Conservation (phyloP, 2,329 filamentous ascomycete genomes). For the Lithohypha guttulata region DNA sequence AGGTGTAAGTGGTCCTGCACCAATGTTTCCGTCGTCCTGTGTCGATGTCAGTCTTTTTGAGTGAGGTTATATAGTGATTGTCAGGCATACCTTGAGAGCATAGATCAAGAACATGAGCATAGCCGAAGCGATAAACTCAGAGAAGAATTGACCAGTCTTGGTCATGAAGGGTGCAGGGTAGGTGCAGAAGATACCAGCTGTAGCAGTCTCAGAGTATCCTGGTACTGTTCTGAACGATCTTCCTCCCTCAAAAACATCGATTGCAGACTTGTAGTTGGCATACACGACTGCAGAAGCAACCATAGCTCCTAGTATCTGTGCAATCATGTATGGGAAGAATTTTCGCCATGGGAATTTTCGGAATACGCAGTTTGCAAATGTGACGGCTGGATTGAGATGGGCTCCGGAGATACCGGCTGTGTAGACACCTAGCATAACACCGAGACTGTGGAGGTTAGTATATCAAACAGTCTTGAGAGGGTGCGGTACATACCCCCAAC, state of each 20-base stretch:
- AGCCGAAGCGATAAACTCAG: constrained; percentile 57
- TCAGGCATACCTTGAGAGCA: no score
- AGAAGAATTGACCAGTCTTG: constrained; percentile 58
- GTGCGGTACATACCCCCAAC: no score
- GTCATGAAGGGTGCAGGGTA: constrained; percentile 55
- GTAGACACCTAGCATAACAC: constrained; percentile 39
- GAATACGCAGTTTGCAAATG: constrained; percentile 44
- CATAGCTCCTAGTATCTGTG: constrained; percentile 59
- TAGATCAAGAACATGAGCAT: constrained; percentile 65
- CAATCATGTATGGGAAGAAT: constrained; percentile 54
- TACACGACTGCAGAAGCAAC: constrained; percentile 50
- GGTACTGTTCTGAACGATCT: constrained; percentile 46
- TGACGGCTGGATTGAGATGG: constrained; percentile 47
- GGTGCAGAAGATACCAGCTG: constrained; percentile 62
- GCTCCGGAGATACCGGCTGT: constrained; percentile 49
- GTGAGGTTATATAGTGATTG: no score
- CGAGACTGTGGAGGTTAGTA: background rate
- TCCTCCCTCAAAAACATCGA: constrained; percentile 35
- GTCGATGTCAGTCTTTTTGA: no score
- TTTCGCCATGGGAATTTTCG: constrained; percentile 49
- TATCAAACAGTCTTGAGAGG: no score
- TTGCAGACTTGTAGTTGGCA: constrained; percentile 55
- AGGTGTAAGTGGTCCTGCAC: constrained; percentile 48
- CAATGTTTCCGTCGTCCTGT: constrained; percentile 34
- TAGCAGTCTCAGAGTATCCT: constrained; percentile 42